These are phyloP conservation scores for Ceratocystiopsis brevicomis DNA, from an alignment of 2,329 filamentous ascomycete genomes.

Conservation along the genomic window DNA sequence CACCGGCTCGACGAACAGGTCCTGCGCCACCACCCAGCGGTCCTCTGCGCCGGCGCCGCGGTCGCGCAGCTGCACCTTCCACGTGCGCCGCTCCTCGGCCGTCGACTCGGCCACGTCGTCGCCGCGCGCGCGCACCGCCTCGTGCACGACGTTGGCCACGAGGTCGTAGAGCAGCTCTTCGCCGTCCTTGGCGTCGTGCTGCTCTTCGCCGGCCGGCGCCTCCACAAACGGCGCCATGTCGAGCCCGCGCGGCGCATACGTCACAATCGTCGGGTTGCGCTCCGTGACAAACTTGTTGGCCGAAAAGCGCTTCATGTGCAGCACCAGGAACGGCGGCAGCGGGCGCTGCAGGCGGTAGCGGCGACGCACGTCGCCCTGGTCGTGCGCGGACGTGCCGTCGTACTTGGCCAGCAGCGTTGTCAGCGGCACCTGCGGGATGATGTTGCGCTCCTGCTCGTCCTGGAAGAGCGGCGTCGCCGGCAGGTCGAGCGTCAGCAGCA, in stretches of 20 bases:
- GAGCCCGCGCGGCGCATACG: conserved; percentile 66
- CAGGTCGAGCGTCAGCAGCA: conserved; percentile 84
- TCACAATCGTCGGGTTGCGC: conserved; percentile 95
- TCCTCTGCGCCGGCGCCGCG: conserved; percentile 36
- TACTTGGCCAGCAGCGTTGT: conserved; percentile 77
- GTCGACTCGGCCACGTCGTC: conserved; percentile 71
- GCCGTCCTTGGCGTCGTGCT: conserved; percentile 45
- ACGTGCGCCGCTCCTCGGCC: conserved; percentile 71
- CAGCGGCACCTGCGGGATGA: conserved; percentile 82
- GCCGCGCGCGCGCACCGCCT: conserved; percentile 48
- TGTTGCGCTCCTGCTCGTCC: conserved; percentile 83
- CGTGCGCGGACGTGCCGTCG: conserved; percentile 71
- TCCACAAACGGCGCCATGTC: conserved; percentile 86
- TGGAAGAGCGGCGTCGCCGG: conserved; percentile 88
- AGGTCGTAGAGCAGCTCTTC: conserved; percentile 94
- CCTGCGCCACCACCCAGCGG: conserved; percentile 87
- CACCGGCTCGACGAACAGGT: conserved; percentile 79
- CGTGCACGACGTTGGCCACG: conserved; percentile 84
- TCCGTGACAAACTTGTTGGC: conserved; percentile 93
- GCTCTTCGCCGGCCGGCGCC: conserved; percentile 37
- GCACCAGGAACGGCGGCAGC: conserved; percentile 72
- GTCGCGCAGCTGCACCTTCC: conserved; percentile 81
- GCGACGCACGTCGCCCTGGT: conserved; percentile 72
- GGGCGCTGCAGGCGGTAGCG: conserved; percentile 82
- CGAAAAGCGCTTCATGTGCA: conserved; percentile 94